These are phyloP conservation scores for Leucocoprinus birnbaumii DNA, from an alignment of 768 basidiomycete species.

Conservation along the genomic window DNA sequence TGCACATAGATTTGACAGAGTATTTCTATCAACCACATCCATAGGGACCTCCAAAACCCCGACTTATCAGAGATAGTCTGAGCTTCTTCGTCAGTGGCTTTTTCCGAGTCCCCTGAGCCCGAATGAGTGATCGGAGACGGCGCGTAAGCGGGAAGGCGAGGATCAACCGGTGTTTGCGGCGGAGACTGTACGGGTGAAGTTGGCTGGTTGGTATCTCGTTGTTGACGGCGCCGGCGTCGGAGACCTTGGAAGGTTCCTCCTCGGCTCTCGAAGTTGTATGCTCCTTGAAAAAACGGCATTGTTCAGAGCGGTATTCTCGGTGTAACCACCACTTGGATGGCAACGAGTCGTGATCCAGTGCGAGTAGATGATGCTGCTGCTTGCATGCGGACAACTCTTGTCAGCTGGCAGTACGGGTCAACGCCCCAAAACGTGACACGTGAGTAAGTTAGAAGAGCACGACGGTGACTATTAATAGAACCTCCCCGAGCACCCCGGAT, in stretches of 20 bases:
- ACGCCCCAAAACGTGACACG: no score
- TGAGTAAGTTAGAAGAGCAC: no score
- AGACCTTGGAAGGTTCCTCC: not conserved
- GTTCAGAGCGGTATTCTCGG: no score
- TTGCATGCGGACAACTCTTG: no score
- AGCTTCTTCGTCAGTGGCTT: not conserved
- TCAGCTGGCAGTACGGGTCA: no score
- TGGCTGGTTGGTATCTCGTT: not conserved
- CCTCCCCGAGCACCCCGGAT: no score
- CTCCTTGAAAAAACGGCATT: not conserved
- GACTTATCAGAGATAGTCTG: not conserved
- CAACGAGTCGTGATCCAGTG: no score
- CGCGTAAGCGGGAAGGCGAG: not conserved
- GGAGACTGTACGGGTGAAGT: not conserved
- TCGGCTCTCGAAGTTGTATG: not conserved
- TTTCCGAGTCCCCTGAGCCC: not conserved
- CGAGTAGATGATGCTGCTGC: no score
- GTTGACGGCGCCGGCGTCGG: not conserved
- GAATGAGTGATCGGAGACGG: not conserved
- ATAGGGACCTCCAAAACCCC: not conserved
- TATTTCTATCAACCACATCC: not conserved
- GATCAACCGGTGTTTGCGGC: not conserved
- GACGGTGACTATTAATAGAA: no score
- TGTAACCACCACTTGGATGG: no score
- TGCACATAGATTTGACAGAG: not conserved